Conservation (phyloP, 805 yeast species). For the Starmera amethionina region DNA sequence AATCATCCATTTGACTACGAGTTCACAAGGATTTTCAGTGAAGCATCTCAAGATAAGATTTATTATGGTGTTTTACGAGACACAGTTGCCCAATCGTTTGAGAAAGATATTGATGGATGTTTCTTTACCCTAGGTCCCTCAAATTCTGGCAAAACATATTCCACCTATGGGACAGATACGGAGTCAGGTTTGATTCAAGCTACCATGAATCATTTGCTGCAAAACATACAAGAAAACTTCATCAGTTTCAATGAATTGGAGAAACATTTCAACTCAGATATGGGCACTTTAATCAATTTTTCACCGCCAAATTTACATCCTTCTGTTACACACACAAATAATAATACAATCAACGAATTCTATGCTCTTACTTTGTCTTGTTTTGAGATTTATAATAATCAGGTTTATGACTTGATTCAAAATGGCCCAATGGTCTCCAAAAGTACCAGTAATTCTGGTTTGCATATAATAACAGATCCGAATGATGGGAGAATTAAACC, state of each 20-base stretch:
- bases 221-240: constrained; percentile 12
- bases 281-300: too few relatives aligned
- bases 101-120: constrained; percentile 27
- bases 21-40: constrained; percentile 21
- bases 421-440: constrained; percentile 5
- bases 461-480: constrained; percentile 33
- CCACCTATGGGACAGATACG: constrained; percentile 25
- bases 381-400: constrained; percentile 43
- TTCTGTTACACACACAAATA: constrained; percentile 6
- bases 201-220: constrained; percentile 25
- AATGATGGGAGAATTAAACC: constrained; percentile 36
- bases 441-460: constrained; percentile 14
- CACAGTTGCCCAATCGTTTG: constrained; percentile 5
- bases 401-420: constrained; percentile 28
- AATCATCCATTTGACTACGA: too few relatives aligned
- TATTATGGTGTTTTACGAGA: too few relatives aligned
- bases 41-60: constrained; percentile 16
- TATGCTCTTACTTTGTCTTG: constrained; percentile 38
- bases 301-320: too few relatives aligned
- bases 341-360: constrained; percentile 9
- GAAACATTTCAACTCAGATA: constrained; percentile 3
- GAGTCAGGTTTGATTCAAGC: constrained; percentile 29
- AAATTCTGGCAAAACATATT: constrained; percentile 37
- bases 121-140: constrained; percentile 45
- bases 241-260: constrained; percentile 10